A percentile compares a stretch with the other conserved stretches of the same genome.
phyloP scores from a whole-genome alignment of 345 rosid species.

The Corchorus capsularis region DNA sequence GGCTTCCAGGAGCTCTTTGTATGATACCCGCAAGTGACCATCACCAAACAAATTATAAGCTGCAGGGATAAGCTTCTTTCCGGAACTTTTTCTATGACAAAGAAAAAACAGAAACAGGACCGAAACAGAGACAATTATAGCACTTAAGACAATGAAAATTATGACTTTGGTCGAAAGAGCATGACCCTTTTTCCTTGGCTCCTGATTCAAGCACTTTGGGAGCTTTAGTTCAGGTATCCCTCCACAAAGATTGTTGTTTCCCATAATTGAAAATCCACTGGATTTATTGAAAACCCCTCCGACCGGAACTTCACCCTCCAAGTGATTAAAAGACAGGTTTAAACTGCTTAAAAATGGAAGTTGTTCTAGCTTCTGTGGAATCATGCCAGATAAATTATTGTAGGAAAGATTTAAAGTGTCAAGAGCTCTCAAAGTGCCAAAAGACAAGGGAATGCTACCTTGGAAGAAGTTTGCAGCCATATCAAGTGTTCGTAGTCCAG shows the following conservation, averaged over 20 bases:
- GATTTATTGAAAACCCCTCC: conserved; percentile 36
- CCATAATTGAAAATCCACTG: conserved; percentile 27
- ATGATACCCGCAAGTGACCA: conserved; percentile 15
- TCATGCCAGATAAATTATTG: conserved; percentile 31
- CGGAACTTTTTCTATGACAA: neutral
- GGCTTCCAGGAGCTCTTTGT: conserved; percentile 25
- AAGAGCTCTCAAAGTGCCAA: conserved; percentile 28
- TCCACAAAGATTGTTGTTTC: conserved; percentile 40
- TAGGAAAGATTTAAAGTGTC: conserved; percentile 34
- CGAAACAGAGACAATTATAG: neutral
- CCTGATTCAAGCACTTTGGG: neutral
- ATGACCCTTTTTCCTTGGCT: neutral
- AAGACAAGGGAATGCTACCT: conserved; percentile 34
- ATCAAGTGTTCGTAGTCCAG: conserved; percentile 6
- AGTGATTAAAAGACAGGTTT: conserved; percentile 41
- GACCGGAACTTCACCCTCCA: conserved; percentile 41
- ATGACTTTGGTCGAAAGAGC: neutral
- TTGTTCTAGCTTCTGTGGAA: neutral
- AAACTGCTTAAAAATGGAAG: neutral
- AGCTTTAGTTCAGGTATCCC: conserved; percentile 18
- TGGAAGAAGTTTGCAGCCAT: conserved; percentile 24
- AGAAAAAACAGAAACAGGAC: neutral
- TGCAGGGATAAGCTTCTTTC: neutral
- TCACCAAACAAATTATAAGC: too few species aligned
- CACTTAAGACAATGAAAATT: neutral